Evolutionary conservation across 169 alveolate species (phyloP), one percentile per base, ranked within the genome.

Genomic region (Cryptosporidium sp.): DNA sequence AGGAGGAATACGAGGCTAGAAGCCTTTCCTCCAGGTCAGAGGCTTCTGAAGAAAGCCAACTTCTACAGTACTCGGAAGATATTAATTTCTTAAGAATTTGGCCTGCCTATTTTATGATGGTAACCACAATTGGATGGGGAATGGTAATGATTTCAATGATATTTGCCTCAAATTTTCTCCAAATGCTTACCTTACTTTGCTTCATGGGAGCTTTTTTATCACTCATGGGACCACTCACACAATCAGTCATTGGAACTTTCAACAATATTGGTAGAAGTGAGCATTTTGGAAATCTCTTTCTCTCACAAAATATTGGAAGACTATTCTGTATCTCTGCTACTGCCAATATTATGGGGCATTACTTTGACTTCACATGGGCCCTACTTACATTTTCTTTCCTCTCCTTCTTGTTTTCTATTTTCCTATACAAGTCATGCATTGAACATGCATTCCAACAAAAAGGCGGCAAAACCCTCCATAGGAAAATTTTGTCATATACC

Each of bases 71-170:
- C n/a, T 80, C 73, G n/a, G 26, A 51, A 12, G 14, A 39, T 39
- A n/a, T n/a, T 31, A 35, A 35, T 9, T 73, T 56, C 56, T 73
- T 53, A 52, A 80, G 5, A 35, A 29, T 45, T n/a, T 80, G 89
- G 89, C 89, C 89, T 16, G 75, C 68, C 39, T 80, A 80, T n/a
- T 62, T 80, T 31, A 80, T 80, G 89, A 80, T 80, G 73, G 70
- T 80, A 39, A 80, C 89, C 3, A 62, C 80, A 26, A 80, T 62
- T 21, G 89, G 89, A 23, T 80, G 89, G 89, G 89, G 89, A 5
- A 29, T 65, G 60, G 68, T 80, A n/a, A 31, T 80, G 89, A 21
- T 62, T 12, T 60, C 62, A 21, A 80, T 80, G 89, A 42, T 80
- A 37, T 80, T 80, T 26, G 89, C 80, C 7, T 48, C 75, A 21